Base-by-base conservation (phyloP, 352 stramenopile species). In the Globisporangium takayamanum region DNA sequence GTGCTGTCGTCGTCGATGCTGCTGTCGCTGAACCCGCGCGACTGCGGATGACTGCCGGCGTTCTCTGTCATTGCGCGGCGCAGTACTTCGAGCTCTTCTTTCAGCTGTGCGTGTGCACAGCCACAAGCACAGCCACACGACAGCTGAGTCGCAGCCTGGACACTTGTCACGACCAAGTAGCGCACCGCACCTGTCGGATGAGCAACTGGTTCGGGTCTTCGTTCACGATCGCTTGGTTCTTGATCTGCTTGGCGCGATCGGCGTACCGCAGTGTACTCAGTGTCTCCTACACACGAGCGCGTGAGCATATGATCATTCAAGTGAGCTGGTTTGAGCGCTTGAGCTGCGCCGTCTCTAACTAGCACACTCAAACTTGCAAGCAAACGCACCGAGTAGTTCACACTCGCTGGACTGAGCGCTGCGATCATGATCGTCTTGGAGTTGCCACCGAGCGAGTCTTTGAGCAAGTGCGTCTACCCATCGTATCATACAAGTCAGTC, bases 391-490 rank as follows among this genome's bases (percentile, higher is more conserved):
- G 80, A 92, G 51, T 94, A 95, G 55, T 96, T 97, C 4, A 96
- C 76, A 33, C 80, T 89, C 0, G 83, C 87, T 54, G 89, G 89
- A 57, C 86, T 94, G 33, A 97, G 64, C 16, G 87, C 87, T 39
- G 88, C 87, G 48, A 96, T 95, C 87, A 95, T 95, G 37, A 96
- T 94, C 18, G 88, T 94, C 59, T 96, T 97, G 2, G 84, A 89
- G 59, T 96, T 95, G 33, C 85, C 87, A 45, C 87, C 87, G 1
- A 96, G 69, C 0, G 84, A 94, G 62, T 92, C 83, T 57, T 92
- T 92, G 26, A 94, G 73, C 37, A 94, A 55, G 57, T 93, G 84
- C 3, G 88, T 97, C 69, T 92, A 25, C 33, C 5, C 36, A 48
- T 7, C 1, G 26, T 33, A 14, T 20, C 10, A 5, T 14, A 46